Base-by-base conservation (phyloP, 2,329 filamentous ascomycete species). In the Eutypa lata region DNA sequence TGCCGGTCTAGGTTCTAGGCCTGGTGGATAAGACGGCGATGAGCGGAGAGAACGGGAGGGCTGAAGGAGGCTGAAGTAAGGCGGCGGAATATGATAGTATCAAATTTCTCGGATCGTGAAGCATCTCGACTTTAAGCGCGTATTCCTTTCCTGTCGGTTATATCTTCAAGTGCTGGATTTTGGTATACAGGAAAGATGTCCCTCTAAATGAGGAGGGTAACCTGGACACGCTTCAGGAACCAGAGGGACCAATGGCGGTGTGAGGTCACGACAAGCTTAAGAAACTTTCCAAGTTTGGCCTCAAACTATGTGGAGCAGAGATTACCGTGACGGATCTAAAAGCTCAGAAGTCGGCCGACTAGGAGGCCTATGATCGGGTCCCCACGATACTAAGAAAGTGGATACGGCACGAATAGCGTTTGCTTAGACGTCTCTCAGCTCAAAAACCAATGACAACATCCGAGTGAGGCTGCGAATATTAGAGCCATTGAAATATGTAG, bases 71-170 rank as follows among this genome's bases (percentile, higher is more conserved):
- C 49, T 62, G 60, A 52, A 46, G 53, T 50, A 60, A 59, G 57
- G 54, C 57, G 58, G 59, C 50, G 60, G 57, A 53, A 56, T 61
- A 52, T 56, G 54, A 61, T 50, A 38, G 35, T 38, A 52, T 61
- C 48, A 58, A 52, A 53, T 57, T 54, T 49, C 58, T 55, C 58
- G 55, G 57, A 63, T 60, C 59, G 59, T 60, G 56, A 67, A 68
- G 65, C 66, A 68, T 68, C 59, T 67, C 66, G 66, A 63, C 64
- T 64, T 65, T 62, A 64, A 58, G 60, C 56, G 57, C 57, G 55
- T 57, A 52, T 50, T 33, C 54, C 40, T 47, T 53, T 48, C 54
- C 55, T 58, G 57, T 58, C 57, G 56, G 48, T 33, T 33, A 51
- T 58, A 56, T 48, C 42, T 40, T 38, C 33, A 45, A 57, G 42